Percentiles rank a stretch among this genome's conserved stretches.
phyloP scores from a whole-genome alignment of 2,329 filamentous ascomycete genomes.

The Incumbomyces delicatus region DNA sequence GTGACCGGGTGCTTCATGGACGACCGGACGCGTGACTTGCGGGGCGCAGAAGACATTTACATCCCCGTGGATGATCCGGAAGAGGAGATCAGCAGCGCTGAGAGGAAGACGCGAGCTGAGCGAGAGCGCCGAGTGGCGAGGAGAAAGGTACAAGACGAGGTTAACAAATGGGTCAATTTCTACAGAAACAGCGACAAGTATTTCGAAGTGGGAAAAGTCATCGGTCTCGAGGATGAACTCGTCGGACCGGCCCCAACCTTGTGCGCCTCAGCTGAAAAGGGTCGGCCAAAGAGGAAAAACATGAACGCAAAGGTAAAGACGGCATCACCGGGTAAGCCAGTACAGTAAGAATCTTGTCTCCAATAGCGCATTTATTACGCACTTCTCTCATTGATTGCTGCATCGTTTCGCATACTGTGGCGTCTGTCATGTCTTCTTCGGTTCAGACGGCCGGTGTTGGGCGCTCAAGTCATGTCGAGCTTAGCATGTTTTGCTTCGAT shows the following conservation, averaged over 20 bases:
- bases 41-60: conserved; percentile 81
- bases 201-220: conserved; percentile 65
- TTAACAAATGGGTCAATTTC: conserved; percentile 76
- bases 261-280: conserved; percentile 61
- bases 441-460: background rate
- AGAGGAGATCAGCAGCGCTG: conserved; percentile 26
- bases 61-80: conserved; percentile 56
- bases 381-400: too few relatives aligned
- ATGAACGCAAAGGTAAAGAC: conserved; percentile 11
- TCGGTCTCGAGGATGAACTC: conserved; percentile 30
- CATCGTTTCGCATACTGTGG: background rate
- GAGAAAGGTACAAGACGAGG: conserved; percentile 53
- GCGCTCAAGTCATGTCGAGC: background rate
- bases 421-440: background rate
- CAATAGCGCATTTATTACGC: too few relatives aligned
- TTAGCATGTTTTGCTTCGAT: background rate
- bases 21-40: conserved; percentile 73
- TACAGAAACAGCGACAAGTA: conserved; percentile 76
- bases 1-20: conserved; percentile 87
- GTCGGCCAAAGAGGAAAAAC: conserved; percentile 45
- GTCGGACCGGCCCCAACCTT: conserved; percentile 49
- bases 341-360: conserved; percentile 9
- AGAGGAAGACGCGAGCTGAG: conserved; percentile 45
- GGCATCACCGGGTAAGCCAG: conserved; percentile 17
- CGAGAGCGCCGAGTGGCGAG: conserved; percentile 57